phyloP scores from a whole-genome alignment of 176 grass and related monocot genomes.

The Echinochloa phyllopogon region DNA sequence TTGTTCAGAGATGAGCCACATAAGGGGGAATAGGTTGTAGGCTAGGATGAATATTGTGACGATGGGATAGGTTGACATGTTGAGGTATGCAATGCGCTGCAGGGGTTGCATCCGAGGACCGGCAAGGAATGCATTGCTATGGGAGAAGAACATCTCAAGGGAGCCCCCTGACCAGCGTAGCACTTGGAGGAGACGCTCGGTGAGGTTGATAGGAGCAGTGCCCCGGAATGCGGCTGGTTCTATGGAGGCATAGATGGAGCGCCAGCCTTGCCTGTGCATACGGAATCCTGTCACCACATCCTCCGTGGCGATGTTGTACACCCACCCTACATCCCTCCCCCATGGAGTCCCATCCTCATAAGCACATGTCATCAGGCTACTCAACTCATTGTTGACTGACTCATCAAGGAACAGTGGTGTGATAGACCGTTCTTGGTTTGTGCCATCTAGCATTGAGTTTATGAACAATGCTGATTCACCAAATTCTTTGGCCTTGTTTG shows the following conservation, averaged over 20 bases:
- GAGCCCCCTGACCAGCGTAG: conserved; percentile 48
- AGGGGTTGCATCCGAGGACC: conserved; percentile 30
- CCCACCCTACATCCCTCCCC: conserved; percentile 54
- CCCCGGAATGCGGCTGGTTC: conserved; percentile 53
- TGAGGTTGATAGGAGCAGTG: conserved; percentile 57
- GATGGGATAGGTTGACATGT: conserved; percentile 58
- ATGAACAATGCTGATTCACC: conserved; percentile 29
- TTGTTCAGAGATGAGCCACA: conserved; percentile 52
- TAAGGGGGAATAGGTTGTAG: conserved; percentile 55
- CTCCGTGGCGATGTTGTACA: conserved; percentile 61
- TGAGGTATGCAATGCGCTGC: conserved; percentile 50
- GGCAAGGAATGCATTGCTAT: conserved; percentile 50
- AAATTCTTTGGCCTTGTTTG: conserved; percentile 2
- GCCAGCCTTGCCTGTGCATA: conserved; percentile 57
- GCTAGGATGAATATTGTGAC: conserved; percentile 51
- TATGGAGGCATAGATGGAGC: conserved; percentile 47
- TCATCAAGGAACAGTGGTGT: conserved; percentile 7
- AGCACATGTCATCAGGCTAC: conserved; percentile 34
- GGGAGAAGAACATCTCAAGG: conserved; percentile 62
- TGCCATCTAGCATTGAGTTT: background rate
- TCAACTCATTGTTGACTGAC: background rate
- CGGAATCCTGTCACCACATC: conserved; percentile 58
- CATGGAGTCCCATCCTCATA: conserved; percentile 46
- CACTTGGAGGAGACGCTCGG: conserved; percentile 56
- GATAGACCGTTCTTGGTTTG: conserved; percentile 27